Percentiles rank a stretch among this genome's conserved stretches.
These are phyloP conservation scores for Aureobasidium sp. DNA, from an alignment of 2,329 filamentous ascomycete genomes.

Conservation along the genomic window DNA sequence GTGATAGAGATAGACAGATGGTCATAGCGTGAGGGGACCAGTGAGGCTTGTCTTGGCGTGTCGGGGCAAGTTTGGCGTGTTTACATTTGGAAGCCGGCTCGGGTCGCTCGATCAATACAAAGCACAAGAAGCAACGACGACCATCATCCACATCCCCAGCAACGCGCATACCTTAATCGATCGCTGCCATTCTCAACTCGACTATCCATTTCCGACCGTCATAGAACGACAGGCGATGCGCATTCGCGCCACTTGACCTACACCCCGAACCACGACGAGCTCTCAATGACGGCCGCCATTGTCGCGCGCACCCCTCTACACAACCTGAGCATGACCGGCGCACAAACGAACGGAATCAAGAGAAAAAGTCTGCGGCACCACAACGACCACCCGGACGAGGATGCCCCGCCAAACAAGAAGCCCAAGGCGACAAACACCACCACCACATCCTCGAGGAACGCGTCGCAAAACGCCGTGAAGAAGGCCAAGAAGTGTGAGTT, in stretches of 20 bases:
- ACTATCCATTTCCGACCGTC: background rate
- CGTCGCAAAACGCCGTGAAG: constrained; percentile 26
- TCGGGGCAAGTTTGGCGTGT: constrained; percentile 10
- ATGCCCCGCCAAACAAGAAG: constrained; percentile 39
- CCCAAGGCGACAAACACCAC: constrained; percentile 31
- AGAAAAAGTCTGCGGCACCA: constrained; percentile 41
- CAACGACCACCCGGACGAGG: constrained; percentile 36
- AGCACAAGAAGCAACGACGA: constrained; percentile 1
- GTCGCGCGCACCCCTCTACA: constrained; percentile 38
- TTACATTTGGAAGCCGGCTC: constrained; percentile 7
- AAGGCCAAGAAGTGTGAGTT: constrained; percentile 17
- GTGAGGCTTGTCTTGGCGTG: constrained; percentile 9
- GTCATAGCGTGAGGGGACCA: background rate
- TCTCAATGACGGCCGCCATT: constrained; percentile 21
- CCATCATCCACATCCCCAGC: background rate
- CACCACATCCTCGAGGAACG: constrained; percentile 29
- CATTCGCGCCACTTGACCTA: constrained; percentile 4
- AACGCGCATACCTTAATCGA: constrained; percentile 3
- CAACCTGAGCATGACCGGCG: constrained; percentile 42
- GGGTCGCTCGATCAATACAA: constrained; percentile 7
- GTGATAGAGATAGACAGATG: background rate
- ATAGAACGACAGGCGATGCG: constrained; percentile 9
- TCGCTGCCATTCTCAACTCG: background rate
- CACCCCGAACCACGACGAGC: background rate
- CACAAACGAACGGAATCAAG: constrained; percentile 32